These are phyloP conservation scores for Hypoxylon intermedium DNA, from an alignment of 495 filamentous ascomycete genomes.

Conservation along the genomic window DNA sequence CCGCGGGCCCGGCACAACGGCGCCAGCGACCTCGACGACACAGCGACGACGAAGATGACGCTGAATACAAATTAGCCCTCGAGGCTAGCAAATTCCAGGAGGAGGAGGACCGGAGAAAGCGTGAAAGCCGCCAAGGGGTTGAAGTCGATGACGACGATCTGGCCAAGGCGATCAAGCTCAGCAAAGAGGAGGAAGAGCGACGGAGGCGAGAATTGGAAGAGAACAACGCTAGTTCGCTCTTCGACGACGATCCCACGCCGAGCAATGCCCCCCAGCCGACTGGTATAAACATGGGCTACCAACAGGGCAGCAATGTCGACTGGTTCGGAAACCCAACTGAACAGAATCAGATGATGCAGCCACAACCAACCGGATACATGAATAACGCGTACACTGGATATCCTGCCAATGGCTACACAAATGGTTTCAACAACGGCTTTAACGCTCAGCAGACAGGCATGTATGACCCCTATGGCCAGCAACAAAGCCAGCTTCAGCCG, in stretches of 20 bases:
- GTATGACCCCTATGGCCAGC: constrained; percentile 63
- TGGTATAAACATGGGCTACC: constrained; percentile 93
- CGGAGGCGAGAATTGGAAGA: constrained; percentile 89
- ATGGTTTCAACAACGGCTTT: constrained; percentile 49
- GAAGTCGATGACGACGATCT: constrained; percentile 81
- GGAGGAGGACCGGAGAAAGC: constrained; percentile 84
- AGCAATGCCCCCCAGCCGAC: constrained; percentile 75
- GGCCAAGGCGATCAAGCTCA: constrained; percentile 94
- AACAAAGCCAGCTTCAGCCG: constrained; percentile 65
- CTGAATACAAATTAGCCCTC: constrained; percentile 90
- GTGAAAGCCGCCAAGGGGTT: constrained; percentile 71
- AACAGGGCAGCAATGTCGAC: constrained; percentile 93
- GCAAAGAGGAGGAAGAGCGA: constrained; percentile 89
- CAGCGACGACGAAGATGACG: constrained; percentile 80
- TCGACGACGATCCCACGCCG: constrained; percentile 78
- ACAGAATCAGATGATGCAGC: constrained; percentile 68
- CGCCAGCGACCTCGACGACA: constrained; percentile 53
- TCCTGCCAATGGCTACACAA: constrained; percentile 60
- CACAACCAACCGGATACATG: constrained; percentile 83
- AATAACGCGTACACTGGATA: constrained; percentile 84
- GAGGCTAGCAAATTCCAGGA: constrained; percentile 97
- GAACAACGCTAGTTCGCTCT: constrained; percentile 82
- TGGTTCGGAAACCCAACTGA: constrained; percentile 95
- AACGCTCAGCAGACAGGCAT: constrained; percentile 45
- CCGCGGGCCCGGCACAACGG: constrained; percentile 48